Evolutionary conservation across 116 monocot species (phyloP), one percentile per base, ranked within the genome.

Genomic region (Posidonia oceanica): DNA sequence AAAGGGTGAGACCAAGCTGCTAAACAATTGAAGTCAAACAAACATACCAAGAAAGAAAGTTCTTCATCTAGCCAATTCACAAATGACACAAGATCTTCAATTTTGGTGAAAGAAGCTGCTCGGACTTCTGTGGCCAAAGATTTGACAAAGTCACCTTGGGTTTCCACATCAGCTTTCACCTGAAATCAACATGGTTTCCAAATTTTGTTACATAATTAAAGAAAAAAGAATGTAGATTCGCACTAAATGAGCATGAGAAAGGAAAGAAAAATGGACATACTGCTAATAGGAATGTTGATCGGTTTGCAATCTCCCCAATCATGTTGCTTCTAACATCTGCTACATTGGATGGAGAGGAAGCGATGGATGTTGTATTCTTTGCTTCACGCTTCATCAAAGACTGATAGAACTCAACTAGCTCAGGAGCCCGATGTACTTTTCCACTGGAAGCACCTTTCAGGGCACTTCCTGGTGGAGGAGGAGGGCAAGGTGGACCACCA

Each of bases 81-180:
- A 63, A 95, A 95, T 44, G 88, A 68, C 52, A 95, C 81, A 48
- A 95, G 84, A 67, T 95, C 86, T 70, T 88, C 84, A 38, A 95
- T 88, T 40, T 78, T 83, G 5, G 80, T 76, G 64, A 95, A 95
- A n/a, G 78, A 83, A 78, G 86, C 86, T 55, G 84, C 88, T 67
- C 95, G 82, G 67, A 95, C 85, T 77, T 91, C 95, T 3, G 69
- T n/a, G 3, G 91, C 95, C 73, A 95, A 76, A 4, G 95, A 95
- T 56, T 88, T 67, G 16, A 95, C 95, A 80, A 95, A 95, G 48
- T 95, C 88, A 37, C 95, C 91, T 72, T 95, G 95, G 36, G 83
- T 91, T 86, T 95, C 95, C 53, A 95, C 95, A 85, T 95, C 95
- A 69, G 95, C 91, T 86, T 94, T 94, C 39, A 94, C 94, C 94